These are phyloP conservation scores for Heliamphora pulchella DNA, from an alignment of 179 eudicot genomes.

Conservation along the genomic window DNA sequence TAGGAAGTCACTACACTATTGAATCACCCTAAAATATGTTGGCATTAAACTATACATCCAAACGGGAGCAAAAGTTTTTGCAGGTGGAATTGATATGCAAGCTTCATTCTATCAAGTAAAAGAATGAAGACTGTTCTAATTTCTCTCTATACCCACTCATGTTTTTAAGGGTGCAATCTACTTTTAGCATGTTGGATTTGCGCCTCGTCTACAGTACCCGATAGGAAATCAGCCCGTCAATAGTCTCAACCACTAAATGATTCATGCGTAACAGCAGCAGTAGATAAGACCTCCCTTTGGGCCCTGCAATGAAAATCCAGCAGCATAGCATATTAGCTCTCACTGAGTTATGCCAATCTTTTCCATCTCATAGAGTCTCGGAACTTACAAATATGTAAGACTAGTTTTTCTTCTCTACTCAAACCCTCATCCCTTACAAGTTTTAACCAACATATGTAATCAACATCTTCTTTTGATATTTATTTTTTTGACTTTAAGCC, in stretches of 20 bases:
- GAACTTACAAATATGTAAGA: background rate
- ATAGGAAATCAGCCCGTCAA: constrained; percentile 56
- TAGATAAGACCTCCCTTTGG: constrained; percentile 65
- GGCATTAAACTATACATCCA: no score
- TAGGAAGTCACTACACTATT: no score
- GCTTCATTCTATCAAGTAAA: background rate
- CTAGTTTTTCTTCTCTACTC: background rate
- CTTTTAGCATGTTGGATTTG: background rate
- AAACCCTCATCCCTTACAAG: background rate
- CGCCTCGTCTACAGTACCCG: constrained; percentile 32
- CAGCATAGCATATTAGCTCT: background rate
- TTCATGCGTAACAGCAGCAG: constrained; percentile 72
- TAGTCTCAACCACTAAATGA: constrained; percentile 59
- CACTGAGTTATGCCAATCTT: background rate
- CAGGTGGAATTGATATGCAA: background rate
- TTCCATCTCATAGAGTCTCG: background rate
- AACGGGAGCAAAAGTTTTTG: background rate
- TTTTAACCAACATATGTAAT: background rate
- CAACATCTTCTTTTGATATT: background rate
- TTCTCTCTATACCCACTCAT: background rate
- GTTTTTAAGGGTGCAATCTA: background rate
- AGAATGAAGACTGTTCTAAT: background rate
- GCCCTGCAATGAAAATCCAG: constrained; percentile 48
- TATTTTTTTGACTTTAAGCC: background rate
- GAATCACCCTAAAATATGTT: no score